Percentiles rank a stretch among this genome's conserved stretches.
phyloP scores from a whole-genome alignment of 164 flowering plant species.

The Malania oleifera region DNA sequence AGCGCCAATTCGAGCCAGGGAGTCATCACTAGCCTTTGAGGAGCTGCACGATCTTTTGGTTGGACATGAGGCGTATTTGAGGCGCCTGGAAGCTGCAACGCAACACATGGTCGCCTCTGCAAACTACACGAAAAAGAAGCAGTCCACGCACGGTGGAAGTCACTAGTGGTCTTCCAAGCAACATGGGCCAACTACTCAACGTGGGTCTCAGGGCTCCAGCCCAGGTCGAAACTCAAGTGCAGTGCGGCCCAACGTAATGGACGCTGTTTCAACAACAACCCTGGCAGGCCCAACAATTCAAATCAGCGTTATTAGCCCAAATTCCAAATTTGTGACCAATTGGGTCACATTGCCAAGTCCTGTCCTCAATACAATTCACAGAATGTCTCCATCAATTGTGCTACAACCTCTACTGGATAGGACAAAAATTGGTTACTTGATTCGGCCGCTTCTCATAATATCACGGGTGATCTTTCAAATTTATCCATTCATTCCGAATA shows the following conservation, averaged over 20 bases:
- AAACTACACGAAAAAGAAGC: not conserved
- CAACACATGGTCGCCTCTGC: not conserved
- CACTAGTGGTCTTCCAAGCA: not conserved
- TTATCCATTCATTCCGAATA: too few relatives aligned
- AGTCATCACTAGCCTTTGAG: not conserved
- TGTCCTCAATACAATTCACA: too few relatives aligned
- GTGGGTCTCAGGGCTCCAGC: not conserved
- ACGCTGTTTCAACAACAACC: not conserved
- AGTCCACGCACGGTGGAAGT: not conserved
- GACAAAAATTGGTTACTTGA: too few relatives aligned
- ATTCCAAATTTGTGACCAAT: not conserved
- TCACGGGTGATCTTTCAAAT: too few relatives aligned
- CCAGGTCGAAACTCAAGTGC: not conserved
- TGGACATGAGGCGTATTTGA: not conserved
- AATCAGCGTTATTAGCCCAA: not conserved
- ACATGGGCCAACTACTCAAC: too few relatives aligned
- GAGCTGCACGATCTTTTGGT: not conserved
- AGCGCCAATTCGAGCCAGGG: not conserved
- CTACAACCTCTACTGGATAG: too few relatives aligned
- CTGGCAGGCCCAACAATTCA: not conserved
- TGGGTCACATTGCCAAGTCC: not conserved
- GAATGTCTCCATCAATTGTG: too few relatives aligned
- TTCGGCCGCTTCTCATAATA: too few relatives aligned
- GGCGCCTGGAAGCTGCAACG: not conserved
- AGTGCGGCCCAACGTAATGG: not conserved